A percentile compares a stretch with the other conserved stretches of the same genome.
Conservation (phyloP, 768 basidiomycete species). For the Gelatoporia subvermispora region DNA sequence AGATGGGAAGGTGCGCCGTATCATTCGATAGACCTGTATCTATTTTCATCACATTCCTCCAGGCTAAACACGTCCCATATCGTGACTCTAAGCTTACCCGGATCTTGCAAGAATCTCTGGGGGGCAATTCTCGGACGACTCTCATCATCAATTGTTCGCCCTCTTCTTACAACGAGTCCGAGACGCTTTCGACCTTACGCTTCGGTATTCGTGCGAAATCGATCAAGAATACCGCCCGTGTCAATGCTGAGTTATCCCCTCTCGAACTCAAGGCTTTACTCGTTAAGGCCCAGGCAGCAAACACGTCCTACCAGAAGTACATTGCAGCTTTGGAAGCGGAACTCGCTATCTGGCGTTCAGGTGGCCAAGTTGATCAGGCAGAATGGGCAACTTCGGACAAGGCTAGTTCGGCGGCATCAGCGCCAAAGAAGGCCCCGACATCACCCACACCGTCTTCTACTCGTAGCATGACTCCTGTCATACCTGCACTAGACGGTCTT, state of each 20-base stretch:
- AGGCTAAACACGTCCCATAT: slow-evolving; percentile 97
- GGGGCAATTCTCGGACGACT: slow-evolving; percentile 92
- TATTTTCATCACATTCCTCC: slow-evolving; percentile 5
- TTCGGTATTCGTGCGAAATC: slow-evolving; percentile 99
- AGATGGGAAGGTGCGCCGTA: slow-evolving; percentile 73
- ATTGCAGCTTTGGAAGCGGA: slow-evolving; percentile 90
- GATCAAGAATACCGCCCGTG: slow-evolving; percentile 99
- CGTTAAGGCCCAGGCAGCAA: slow-evolving; percentile 83
- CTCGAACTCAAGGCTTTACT: slow-evolving; percentile 91
- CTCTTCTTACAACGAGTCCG: slow-evolving; percentile 93
- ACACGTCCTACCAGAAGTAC: slow-evolving; percentile 78
- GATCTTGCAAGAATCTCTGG: slow-evolving; percentile 96
- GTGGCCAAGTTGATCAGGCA: slow-evolving; percentile 76
- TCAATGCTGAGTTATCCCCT: slow-evolving; percentile 96
- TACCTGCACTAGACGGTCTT: slow-evolving; percentile 68
- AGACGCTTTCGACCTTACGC: slow-evolving; percentile 94
- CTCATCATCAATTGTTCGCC: slow-evolving; percentile 99
- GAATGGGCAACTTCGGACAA: slow-evolving; percentile 79
- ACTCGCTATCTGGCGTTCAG: slow-evolving; percentile 82
- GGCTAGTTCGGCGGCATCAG: slow-evolving; percentile 37
- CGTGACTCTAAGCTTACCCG: slow-evolving; percentile 99
- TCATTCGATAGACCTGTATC: neutral
- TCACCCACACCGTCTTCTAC: slow-evolving; percentile 64
- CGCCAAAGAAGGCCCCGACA: slow-evolving; percentile 42
- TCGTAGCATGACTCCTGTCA: slow-evolving; percentile 70